These are phyloP conservation scores for Moesziomyces sp. DNA, from an alignment of 1,284 basidiomycete genomes.

Conservation along the genomic window DNA sequence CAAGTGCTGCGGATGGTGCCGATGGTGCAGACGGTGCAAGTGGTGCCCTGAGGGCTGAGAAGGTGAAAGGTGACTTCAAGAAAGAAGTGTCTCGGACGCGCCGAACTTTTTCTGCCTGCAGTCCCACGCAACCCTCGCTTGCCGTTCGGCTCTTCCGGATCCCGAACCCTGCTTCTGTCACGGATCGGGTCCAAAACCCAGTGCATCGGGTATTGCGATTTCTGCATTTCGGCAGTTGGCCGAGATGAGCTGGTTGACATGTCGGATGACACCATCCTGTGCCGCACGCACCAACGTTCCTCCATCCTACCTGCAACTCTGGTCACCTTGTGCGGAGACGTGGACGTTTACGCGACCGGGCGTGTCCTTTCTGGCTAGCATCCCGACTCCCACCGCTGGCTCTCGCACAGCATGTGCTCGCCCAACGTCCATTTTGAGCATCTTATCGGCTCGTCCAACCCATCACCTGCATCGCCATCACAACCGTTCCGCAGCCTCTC, in stretches of 20 bases:
- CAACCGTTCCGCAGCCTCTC: slow-evolving; percentile 13
- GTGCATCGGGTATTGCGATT: slow-evolving; percentile 20
- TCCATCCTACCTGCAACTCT: neutral
- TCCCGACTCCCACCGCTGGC: too few species aligned
- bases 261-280: slow-evolving; percentile 34
- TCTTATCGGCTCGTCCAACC: slow-evolving; percentile 12
- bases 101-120: too few species aligned
- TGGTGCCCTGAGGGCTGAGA: too few species aligned
- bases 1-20: too few species aligned
- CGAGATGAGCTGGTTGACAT: slow-evolving; percentile 14
- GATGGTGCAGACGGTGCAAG: too few species aligned
- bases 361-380: too few species aligned
- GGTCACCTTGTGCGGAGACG: too few species aligned
- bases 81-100: too few species aligned
- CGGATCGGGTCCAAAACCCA: neutral
- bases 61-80: too few species aligned
- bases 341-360: too few species aligned
- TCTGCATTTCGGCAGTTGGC: slow-evolving; percentile 3
- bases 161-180: neutral
- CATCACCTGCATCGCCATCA: slow-evolving; percentile 14
- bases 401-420: slow-evolving; percentile 38
- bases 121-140: too few species aligned
- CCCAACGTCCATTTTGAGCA: slow-evolving; percentile 51
- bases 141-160: too few species aligned
- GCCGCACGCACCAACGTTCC: neutral